Percentiles rank a stretch among this genome's conserved stretches.
Conservation (phyloP, 768 basidiomycete species). For the Leccinum longicurvipes region DNA sequence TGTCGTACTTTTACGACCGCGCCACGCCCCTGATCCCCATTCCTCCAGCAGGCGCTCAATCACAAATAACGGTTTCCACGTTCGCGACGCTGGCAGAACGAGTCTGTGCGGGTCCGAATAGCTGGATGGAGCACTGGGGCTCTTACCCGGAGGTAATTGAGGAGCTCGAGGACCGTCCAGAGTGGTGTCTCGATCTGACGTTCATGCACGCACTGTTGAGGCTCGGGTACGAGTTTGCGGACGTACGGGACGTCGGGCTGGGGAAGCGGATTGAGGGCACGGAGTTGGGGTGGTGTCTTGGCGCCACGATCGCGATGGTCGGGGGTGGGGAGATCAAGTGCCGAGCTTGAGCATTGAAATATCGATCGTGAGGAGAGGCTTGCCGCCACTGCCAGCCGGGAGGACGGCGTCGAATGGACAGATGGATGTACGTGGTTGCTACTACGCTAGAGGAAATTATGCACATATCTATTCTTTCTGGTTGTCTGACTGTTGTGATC, state of each 20-base stretch:
- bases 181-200: conserved; percentile 94
- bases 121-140: conserved; percentile 56
- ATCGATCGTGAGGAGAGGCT: background rate
- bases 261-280: conserved; percentile 88
- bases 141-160: conserved; percentile 45
- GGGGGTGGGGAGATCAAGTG: conserved; percentile 60
- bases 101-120: conserved; percentile 67
- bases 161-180: conserved; percentile 80
- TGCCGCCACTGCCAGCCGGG: too few species aligned
- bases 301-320: conserved; percentile 77
- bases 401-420: background rate
- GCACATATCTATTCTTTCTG: background rate
- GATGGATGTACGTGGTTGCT: background rate
- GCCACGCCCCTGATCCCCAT: conserved; percentile 66
- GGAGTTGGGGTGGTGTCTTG: conserved; percentile 92
- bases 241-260: conserved; percentile 62
- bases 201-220: conserved; percentile 89
- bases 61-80: conserved; percentile 47
- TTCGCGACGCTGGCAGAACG: conserved; percentile 61
- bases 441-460: background rate
- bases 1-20: conserved; percentile 98
- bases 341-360: conserved; percentile 24
- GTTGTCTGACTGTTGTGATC: background rate
- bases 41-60: conserved; percentile 20
- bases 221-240: conserved; percentile 87